Conservation (phyloP, 2,329 filamentous ascomycete species). For the Hymenoscyphus scutula region DNA sequence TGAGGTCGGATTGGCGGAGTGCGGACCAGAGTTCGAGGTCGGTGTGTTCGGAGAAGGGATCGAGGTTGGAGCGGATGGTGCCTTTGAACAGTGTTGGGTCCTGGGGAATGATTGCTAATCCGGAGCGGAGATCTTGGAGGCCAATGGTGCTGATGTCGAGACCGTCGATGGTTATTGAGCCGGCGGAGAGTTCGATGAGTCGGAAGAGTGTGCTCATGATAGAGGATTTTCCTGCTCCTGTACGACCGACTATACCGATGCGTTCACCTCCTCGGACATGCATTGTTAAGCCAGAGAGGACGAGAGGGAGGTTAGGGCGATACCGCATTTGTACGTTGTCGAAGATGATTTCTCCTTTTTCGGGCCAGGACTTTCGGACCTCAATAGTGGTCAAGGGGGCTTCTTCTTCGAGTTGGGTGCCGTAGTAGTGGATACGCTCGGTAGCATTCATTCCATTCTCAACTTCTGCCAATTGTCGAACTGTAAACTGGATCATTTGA, state of each 20-base stretch:
- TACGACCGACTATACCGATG: constrained; percentile 78
- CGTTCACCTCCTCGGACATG: constrained; percentile 73
- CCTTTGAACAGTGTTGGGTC: constrained; percentile 81
- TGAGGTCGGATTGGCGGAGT: constrained; percentile 72
- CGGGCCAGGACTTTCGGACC: constrained; percentile 76
- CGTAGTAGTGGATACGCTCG: constrained; percentile 88
- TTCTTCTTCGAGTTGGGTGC: constrained; percentile 81
- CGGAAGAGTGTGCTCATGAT: constrained; percentile 84
- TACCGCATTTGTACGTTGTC: constrained; percentile 77
- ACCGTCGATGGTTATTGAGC: constrained; percentile 63
- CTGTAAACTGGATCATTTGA: constrained; percentile 93
- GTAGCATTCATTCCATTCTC: constrained; percentile 99
- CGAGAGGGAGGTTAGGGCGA: constrained; percentile 67
- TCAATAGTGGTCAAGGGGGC: constrained; percentile 76
- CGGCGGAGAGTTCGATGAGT: constrained; percentile 63
- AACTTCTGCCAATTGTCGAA: constrained; percentile 89
- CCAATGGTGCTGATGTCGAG: constrained; percentile 71
- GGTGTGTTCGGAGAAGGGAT: constrained; percentile 75
- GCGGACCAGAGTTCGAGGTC: constrained; percentile 78
- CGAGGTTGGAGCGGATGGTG: constrained; percentile 75
- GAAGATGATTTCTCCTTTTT: constrained; percentile 78
- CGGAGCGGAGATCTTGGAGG: constrained; percentile 70
- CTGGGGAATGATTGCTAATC: constrained; percentile 79
- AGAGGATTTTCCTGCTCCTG: constrained; percentile 78
- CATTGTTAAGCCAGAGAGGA: constrained; percentile 68